Conservation (phyloP, 352 stramenopile genomes). For the Saprolegnia parasitica region DNA sequence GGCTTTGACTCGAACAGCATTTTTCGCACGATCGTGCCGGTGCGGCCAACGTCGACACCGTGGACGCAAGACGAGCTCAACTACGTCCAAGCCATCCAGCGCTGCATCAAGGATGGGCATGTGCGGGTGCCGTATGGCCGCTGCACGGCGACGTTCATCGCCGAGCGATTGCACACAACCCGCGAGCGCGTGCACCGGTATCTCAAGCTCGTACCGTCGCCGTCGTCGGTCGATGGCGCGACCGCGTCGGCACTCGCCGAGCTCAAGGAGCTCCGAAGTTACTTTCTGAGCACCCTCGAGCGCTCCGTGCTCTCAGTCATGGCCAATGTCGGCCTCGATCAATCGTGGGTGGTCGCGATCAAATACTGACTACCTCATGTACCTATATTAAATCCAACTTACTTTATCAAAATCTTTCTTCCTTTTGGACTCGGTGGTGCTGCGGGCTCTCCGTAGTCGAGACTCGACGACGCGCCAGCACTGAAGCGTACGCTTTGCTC, state of each 20-base stretch:
- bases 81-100: conserved; percentile 14
- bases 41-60: neutral
- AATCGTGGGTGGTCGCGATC: conserved; percentile 3
- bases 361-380: neutral
- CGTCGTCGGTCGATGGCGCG: neutral
- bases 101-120: neutral
- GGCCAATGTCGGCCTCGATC: neutral
- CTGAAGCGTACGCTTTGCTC: too few species aligned
- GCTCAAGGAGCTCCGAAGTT: conserved; percentile 10
- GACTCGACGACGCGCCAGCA: too few species aligned
- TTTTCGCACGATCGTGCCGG: conserved; percentile 15
- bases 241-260: neutral
- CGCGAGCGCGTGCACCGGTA: conserved; percentile 2
- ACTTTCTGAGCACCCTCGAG: neutral
- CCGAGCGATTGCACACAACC: conserved; percentile 20
- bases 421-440: too few species aligned
- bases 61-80: conserved; percentile 9
- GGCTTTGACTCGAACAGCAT: conserved; percentile 29
- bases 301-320: neutral
- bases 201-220: conserved; percentile 2
- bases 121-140: conserved; percentile 18
- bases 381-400: neutral
- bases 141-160: conserved; percentile 9
- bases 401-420: neutral
- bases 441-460: too few species aligned